Percentiles rank a stretch among this genome's conserved stretches.
phyloP scores from a whole-genome alignment of 441 rosid genomes.

The Pelargonium myrrhifolium region DNA sequence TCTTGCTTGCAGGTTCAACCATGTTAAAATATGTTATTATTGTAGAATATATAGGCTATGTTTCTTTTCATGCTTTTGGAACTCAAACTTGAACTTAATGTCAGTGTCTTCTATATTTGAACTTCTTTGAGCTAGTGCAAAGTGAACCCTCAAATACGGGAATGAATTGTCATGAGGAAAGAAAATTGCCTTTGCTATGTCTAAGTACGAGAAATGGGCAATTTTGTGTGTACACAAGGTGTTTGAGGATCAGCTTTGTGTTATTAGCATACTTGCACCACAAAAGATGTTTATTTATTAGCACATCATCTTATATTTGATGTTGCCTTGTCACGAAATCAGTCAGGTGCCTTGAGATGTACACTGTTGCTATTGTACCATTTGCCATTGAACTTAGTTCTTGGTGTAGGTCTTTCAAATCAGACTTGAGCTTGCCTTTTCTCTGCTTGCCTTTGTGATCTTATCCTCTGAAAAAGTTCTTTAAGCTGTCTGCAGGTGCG shows the following conservation, averaged over 20 bases:
- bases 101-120: neutral
- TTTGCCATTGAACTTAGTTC: neutral
- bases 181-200: neutral
- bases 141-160: neutral
- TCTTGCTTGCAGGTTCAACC: slow-evolving; percentile 73
- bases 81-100: neutral
- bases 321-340: neutral
- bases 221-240: neutral
- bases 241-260: neutral
- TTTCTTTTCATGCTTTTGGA: neutral
- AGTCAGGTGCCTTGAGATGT: neutral
- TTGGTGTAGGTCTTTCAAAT: neutral
- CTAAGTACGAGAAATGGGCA: slow-evolving; percentile 2
- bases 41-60: neutral
- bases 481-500: neutral
- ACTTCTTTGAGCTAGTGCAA: slow-evolving; percentile 7
- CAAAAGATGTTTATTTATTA: neutral
- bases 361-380: neutral
- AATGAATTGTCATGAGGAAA: neutral
- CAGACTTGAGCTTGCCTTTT: neutral
- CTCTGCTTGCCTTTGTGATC: neutral
- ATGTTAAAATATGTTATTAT: slow-evolving; percentile 18
- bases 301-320: neutral
- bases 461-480: neutral
- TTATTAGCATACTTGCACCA: neutral